Conservation (phyloP, 2,329 filamentous ascomycete species). For the Phoma sp. region DNA sequence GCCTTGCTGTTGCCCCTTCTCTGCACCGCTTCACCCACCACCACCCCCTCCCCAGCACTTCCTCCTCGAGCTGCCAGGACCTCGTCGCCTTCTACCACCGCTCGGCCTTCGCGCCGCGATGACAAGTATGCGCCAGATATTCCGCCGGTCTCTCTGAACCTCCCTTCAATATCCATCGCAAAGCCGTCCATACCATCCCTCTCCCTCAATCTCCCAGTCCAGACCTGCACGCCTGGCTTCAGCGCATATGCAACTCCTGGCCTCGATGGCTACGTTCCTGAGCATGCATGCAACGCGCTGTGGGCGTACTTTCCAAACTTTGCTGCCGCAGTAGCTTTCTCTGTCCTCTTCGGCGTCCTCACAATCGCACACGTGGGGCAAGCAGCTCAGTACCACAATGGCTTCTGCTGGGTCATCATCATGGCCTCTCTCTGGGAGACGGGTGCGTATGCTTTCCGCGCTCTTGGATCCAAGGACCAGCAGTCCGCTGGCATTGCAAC, state of each 20-base stretch:
- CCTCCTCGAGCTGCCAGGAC: constrained; percentile 8
- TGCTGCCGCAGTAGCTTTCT: constrained; percentile 27
- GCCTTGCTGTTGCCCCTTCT: constrained; percentile 20
- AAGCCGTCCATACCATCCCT: constrained; percentile 15
- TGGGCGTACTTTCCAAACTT: constrained; percentile 32
- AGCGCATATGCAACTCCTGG: constrained; percentile 25
- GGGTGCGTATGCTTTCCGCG: constrained; percentile 49
- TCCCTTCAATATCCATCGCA: constrained; percentile 19
- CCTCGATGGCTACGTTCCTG: constrained; percentile 28
- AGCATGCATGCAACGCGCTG: constrained; percentile 27
- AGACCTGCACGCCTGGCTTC: constrained; percentile 26
- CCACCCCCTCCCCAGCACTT: constrained; percentile 10
- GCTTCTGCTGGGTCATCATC: constrained; percentile 52
- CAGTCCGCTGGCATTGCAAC: constrained; percentile 41
- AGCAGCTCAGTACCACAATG: constrained; percentile 33
- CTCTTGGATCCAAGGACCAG: constrained; percentile 50
- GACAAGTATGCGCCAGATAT: constrained; percentile 17
- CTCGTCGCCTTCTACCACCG: constrained; percentile 5
- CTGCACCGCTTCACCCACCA: constrained; percentile 16
- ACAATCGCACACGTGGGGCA: constrained; percentile 25
- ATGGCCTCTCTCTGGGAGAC: constrained; percentile 54
- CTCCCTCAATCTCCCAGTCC: constrained; percentile 14
- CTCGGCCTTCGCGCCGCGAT: constrained; percentile 19
- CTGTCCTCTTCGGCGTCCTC: constrained; percentile 26
- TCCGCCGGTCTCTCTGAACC: constrained; percentile 18